Conservation (phyloP, 2,329 filamentous ascomycete genomes). For the Ophiostoma piceae region DNA sequence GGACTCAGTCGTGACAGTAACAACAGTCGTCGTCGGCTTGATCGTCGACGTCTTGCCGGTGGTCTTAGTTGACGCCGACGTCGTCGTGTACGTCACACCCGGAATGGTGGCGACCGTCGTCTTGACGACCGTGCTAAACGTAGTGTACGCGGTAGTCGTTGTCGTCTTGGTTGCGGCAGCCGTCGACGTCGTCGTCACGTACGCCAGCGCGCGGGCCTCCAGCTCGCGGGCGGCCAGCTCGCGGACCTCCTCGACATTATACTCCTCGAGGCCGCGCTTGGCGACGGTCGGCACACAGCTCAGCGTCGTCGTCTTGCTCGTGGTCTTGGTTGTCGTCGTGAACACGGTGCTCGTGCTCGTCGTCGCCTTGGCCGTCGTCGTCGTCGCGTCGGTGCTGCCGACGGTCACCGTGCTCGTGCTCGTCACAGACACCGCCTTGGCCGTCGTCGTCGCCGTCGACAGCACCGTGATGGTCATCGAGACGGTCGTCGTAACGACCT, state of each 20-base stretch:
- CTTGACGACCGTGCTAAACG: background rate
- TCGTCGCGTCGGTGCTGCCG: background rate
- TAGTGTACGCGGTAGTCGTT: background rate
- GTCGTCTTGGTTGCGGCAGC: background rate
- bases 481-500: background rate
- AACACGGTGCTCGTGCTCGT: background rate
- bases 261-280: background rate
- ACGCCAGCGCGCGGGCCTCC: background rate
- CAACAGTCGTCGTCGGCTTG: background rate
- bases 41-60: conserved; percentile 8
- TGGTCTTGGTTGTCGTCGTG: conserved; percentile 15
- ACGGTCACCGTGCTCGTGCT: background rate
- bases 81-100: conserved; percentile 7
- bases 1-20: background rate
- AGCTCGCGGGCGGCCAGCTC: background rate
- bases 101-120: background rate
- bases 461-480: background rate
- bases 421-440: background rate
- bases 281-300: background rate
- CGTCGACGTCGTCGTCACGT: background rate
- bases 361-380: conserved; percentile 15
- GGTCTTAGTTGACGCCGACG: conserved; percentile 10
- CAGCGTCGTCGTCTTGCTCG: background rate
- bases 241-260: background rate
- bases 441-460: background rate